Base-by-base conservation (phyloP, 164 flowering plant species). In the Magnolia changhungtana region DNA sequence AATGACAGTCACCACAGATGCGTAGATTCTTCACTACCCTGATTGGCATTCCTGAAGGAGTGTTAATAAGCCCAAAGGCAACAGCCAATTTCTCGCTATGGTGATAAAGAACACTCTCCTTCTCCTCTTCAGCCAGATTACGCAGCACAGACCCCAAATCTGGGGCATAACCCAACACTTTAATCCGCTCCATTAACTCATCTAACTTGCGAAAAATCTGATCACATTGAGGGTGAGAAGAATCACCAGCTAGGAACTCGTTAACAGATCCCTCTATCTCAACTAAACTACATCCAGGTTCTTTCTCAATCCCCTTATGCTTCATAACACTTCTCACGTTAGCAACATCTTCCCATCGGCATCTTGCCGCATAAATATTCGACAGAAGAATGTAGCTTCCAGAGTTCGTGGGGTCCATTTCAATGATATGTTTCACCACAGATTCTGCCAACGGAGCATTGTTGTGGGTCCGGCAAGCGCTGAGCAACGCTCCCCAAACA, bases 71-170 rank as follows among this genome's bases (percentile, higher is more conserved):
- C 13, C 81, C 84, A 72, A 83, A 84, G 11, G 82, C 82, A 81
- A 85, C 82, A 71, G 87, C 87, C 8, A 83, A 71, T 75, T 83
- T 85, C 79, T 85, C 87, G 61, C 87, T 85, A 64, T 85, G 87
- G 64, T n/a, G 64, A 63, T 79, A 63, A 31, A 85, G 64, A 49
- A 69, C 68, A 31, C 63, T 78, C 75, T 77, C 85, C 77, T 83
- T 81, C 65, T 82, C 81, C 52, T 82, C 85, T 45, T 83, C 85
- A 49, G 68, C 82, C 9, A 85, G 76, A 61, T 85, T 80, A 20
- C 66, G 81, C 50, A 79, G 65, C 67, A 78, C 84, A 23, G 55
- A 66, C 21, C 59, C 82, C 27, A 80, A 75, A 16, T 65, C 69
- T 4, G 85, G 83, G 16, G 63, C 74, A 69, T 82, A 79, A 27